Evolutionary conservation across 225 moss, liverwort and hornwort genomes (phyloP), one percentile per base, ranked within the genome.

Genomic region (Physcomitrellopsis africana): DNA sequence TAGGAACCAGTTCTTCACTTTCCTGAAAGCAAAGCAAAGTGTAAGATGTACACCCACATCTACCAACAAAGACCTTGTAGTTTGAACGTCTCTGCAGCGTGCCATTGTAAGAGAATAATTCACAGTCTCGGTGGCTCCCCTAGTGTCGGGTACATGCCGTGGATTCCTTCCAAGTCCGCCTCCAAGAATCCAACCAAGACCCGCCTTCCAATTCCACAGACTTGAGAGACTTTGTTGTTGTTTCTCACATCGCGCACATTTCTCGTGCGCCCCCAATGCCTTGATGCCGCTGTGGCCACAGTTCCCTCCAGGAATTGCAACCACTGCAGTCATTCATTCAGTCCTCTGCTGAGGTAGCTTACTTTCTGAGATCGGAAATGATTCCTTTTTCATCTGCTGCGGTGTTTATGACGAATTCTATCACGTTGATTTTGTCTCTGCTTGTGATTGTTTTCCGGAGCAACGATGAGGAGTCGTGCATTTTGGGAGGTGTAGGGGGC

Each of bases 241-340:
- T 18, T 7, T n/a, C 20, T 16, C 52, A 22, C 29, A 10, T 29
- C 20, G 3, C 7, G 37, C 45, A 8, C 67, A 43, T 15, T 65
- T 8, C 27, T 60, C 46, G 60, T 49, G 48, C 11, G 56, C 32
- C 60, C 46, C 63, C 2, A 51, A 42, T 48, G 51, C 8, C 60
- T 68, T 54, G 79, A 14, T 72, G 71, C 20, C 16, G 45, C 70
- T 63, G 54, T 69, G 32, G 66, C 78, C 72, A 67, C 37, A 56
- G 10, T 70, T 47, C 47, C 43, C 49, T 52, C 43, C 61, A 42
- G 32, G 32, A 76, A 52, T 68, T 62, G 10, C 26, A n/a, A 53
- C 45, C 11, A 43, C 51, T 1, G 3, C 32, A 37, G 1, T 37
- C 32, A 37, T 37, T 37, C 32, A 37, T 37, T 37, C 32, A 37